These are phyloP conservation scores for Mesembryanthemum crystallinum DNA, from an alignment of 148 eudicot species.

Conservation along the genomic window DNA sequence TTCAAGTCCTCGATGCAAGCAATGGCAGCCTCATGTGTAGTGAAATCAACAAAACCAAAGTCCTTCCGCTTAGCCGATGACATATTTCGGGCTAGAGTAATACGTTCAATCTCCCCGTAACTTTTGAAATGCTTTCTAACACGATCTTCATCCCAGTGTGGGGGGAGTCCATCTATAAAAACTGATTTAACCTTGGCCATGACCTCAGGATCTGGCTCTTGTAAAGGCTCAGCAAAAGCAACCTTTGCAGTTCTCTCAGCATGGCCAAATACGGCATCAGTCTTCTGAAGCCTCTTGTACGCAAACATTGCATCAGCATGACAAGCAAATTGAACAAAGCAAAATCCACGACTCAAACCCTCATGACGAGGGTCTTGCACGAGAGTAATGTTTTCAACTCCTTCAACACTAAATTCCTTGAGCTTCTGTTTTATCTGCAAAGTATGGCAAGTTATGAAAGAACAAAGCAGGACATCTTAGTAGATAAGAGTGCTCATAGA, in stretches of 20 bases:
- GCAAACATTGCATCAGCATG: conserved; percentile 88
- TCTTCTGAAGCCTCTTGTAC: conserved; percentile 84
- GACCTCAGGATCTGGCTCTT: conserved; percentile 84
- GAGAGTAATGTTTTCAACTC: conserved; percentile 64
- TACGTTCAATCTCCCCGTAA: conserved; percentile 74
- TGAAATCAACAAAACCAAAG: conserved; percentile 88
- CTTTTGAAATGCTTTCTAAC: conserved; percentile 58
- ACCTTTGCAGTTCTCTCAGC: conserved; percentile 79
- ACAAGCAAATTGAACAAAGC: conserved; percentile 76
- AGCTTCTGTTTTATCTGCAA: conserved; percentile 73
- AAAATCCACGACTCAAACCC: conserved; percentile 87
- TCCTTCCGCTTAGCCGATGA: conserved; percentile 80
- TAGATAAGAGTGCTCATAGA: background rate
- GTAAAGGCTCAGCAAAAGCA: conserved; percentile 88
- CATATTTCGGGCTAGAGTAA: conserved; percentile 75
- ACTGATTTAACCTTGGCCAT: conserved; percentile 90
- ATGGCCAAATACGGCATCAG: conserved; percentile 80
- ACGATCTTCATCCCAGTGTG: conserved; percentile 76
- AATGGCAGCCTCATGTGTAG: conserved; percentile 75
- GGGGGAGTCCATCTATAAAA: conserved; percentile 81
- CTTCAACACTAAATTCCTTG: conserved; percentile 61
- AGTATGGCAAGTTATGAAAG: conserved; percentile 9
- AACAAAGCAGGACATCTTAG: background rate
- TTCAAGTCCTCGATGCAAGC: conserved; percentile 76
- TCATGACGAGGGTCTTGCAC: conserved; percentile 71